Base-by-base conservation (phyloP, 176 grass and related monocot species). In the Neostapfia colusana region DNA sequence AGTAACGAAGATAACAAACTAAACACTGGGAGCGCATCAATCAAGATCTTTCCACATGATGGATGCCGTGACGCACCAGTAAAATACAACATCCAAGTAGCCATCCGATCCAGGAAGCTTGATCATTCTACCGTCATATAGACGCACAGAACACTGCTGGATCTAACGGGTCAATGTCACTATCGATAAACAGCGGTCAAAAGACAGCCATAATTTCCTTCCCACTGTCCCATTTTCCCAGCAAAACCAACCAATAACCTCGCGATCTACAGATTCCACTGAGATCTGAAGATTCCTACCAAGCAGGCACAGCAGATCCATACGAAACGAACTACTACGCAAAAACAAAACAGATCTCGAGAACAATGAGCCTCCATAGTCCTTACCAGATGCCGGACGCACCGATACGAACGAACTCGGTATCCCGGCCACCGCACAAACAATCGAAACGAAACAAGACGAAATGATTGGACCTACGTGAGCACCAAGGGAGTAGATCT, bases 341-440 rank as follows among this genome's bases (percentile, higher is more conserved):
- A 42, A 0, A 76, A 81, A 65, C 25, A 1, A 14, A 59, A 8
- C 11, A 64, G 86, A 88, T 88, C 80, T 74, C 21, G 15, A 9
- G 28, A 37, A 38, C 11, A 26, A 50, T 68, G 53, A 40, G 21
- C 28, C 43, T 23, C 16, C 18, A 4, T 0, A 15, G 26, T 6
- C 42, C 75, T 51, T 70, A 88, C 81, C 75, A 35, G 51, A 27
- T 4, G 18, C 42, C 34, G 11, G 4, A 55, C 8, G 2, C 70
- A 10, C 70, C 45, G 70, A 80, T 84, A 70, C 65, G 56, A 26
- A 42, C 1, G 11, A 63, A 26, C 3, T 10, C 20, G 2, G 28
- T 13, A 10, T 16, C 41, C 9, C 18, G 1, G 43, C 53, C 14
- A 59, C 65, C 48, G 39, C 44, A 17, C 5, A 2, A 38, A 74